phyloP scores from a whole-genome alignment of 768 basidiomycete species.

The Pluteus cervinus region DNA sequence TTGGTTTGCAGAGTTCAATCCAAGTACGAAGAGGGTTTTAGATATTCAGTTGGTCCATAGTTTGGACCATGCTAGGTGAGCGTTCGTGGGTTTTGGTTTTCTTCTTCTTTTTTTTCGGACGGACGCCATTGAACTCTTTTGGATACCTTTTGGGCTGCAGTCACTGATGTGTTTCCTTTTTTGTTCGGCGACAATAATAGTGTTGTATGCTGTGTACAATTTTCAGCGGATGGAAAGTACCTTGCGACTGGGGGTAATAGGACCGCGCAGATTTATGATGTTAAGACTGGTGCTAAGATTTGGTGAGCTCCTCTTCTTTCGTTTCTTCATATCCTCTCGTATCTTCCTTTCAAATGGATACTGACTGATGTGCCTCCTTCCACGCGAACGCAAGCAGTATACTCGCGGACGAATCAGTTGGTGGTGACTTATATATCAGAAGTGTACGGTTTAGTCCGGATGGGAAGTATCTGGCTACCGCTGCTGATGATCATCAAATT shows the following conservation, averaged over 20 bases:
- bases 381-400: too few relatives aligned
- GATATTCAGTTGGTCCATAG: slow-evolving; percentile 82
- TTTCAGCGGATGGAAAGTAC: slow-evolving; percentile 74
- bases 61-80: slow-evolving; percentile 84
- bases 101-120: slow-evolving; percentile 1
- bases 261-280: slow-evolving; percentile 78
- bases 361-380: too few relatives aligned
- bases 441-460: slow-evolving; percentile 94
- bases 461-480: slow-evolving; percentile 87
- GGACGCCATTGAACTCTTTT: background rate
- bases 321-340: background rate
- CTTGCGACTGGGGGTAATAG: slow-evolving; percentile 81
- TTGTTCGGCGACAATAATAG: too few relatives aligned
- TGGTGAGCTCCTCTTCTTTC: slow-evolving; percentile 50
- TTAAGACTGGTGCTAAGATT: slow-evolving; percentile 65
- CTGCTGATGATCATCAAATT: slow-evolving; percentile 90
- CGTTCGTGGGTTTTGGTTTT: too few relatives aligned
- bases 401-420: slow-evolving; percentile 69
- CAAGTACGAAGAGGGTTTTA: slow-evolving; percentile 68
- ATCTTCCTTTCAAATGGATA: slow-evolving; percentile 1
- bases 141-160: too few relatives aligned
- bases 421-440: slow-evolving; percentile 85
- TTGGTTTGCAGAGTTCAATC: slow-evolving; percentile 88
- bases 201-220: slow-evolving; percentile 67
- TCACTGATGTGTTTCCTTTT: too few relatives aligned